Base-by-base conservation (phyloP, 768 basidiomycete species). In the Pilatotrama ljubarskyi region DNA sequence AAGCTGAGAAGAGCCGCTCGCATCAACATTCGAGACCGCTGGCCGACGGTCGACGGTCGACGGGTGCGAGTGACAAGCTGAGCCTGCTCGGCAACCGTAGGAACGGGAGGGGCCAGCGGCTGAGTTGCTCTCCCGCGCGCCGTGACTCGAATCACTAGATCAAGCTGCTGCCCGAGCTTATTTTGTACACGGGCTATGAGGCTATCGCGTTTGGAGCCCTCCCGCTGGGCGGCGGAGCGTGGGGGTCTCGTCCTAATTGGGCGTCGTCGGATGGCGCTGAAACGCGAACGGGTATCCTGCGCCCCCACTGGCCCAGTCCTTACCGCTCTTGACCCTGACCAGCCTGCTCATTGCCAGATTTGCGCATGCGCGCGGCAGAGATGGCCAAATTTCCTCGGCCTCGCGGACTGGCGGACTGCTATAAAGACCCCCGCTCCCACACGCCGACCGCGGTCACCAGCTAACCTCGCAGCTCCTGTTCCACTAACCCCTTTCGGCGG, bases 401-500 rank as follows among this genome's bases (percentile, higher is more conserved):
- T 57, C 47, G 47, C 29, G 29, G 29, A 32, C 29, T 32, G 29
- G 10, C 29, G 46, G 37, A 22, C 20, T n/a, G 38, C 36, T 57
- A 57, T 57, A 57, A 57, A 57, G 47, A 15, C 42, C 47, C 47
- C 38, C 32, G 29, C 48, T 48, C 46, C 41, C 47, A 40, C 55
- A 57, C 37, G 1, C 38, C 17, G 55, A 57, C 55, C 47, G 55
- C 55, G 55, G 47, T 46, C 55, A 57, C 24, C 38, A 50, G 18
- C 36, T 51, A 26, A 49, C 37, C 40, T 49, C 48, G 47, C 55
- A 37, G 55, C 47, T 57, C 55, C 55, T 48, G 37, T 56, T 56
- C 55, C 55, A 49, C 55, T 57, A 57, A 57, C 55, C 55, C 49
- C 47, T 57, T 57, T 49, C 40, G 55, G 55, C 48, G 47, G 55